A percentile compares a stretch with the other conserved stretches of the same genome.
Conservation (phyloP, 179 eudicot genomes). For the Pouteria campechiana region DNA sequence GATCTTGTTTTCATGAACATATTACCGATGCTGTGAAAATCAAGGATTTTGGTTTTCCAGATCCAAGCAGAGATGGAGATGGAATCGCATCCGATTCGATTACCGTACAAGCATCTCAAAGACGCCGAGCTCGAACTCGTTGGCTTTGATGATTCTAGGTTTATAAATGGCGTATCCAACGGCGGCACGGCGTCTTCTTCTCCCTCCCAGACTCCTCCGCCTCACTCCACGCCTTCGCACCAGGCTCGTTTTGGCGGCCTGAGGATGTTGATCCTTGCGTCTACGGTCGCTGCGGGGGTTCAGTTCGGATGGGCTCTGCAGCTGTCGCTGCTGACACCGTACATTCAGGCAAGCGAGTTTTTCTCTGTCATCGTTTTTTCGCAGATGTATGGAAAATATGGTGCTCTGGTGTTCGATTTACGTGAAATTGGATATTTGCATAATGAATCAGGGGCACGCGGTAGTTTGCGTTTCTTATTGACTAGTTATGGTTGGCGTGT, state of each 20-base stretch:
- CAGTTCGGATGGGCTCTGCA: constrained; percentile 97
- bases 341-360: constrained; percentile 48
- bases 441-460: no score
- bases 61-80: constrained; percentile 8
- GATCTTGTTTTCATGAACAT: no score
- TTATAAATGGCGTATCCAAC: constrained; percentile 11
- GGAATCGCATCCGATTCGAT: constrained; percentile 55
- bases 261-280: constrained; percentile 55
- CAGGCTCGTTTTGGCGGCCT: no score
- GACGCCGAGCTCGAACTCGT: constrained; percentile 55
- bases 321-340: constrained; percentile 91
- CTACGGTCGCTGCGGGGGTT: constrained; percentile 89
- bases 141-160: constrained; percentile 13
- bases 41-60: not conserved
- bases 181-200: not conserved
- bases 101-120: constrained; percentile 58
- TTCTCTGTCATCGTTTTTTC: not conserved
- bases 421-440: not conserved
- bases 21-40: no score
- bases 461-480: no score
- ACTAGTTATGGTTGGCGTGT: no score
- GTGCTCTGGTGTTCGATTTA: not conserved
- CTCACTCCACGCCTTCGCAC: no score
- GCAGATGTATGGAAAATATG: not conserved
- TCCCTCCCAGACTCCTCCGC: constrained; percentile 5